These are phyloP conservation scores for Trypanosoma conorhini DNA, from an alignment of 208 protist species.

Conservation along the genomic window DNA sequence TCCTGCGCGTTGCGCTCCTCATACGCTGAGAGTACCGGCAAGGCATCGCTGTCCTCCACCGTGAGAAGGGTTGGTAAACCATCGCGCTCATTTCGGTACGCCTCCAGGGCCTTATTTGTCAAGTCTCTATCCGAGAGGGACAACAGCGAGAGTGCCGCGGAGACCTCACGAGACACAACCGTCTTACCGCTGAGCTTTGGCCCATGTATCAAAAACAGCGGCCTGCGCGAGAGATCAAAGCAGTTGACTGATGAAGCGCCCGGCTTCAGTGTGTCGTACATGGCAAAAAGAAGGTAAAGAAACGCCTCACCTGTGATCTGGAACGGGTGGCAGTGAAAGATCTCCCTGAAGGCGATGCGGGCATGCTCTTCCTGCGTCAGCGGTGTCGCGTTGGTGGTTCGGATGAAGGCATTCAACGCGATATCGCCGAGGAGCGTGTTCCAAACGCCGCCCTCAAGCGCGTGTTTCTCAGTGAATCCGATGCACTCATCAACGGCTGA, in stretches of 20 bases:
- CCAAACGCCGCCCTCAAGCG: constrained; percentile 28
- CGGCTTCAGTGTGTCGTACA: constrained; percentile 21
- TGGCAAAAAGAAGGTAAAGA: constrained; percentile 25
- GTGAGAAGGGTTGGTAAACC: constrained; percentile 17
- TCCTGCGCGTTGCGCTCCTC: constrained; percentile 19
- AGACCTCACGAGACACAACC: constrained; percentile 48
- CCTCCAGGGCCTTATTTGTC: constrained; percentile 19
- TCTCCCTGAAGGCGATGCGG: constrained; percentile 6
- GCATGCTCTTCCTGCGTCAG: not conserved
- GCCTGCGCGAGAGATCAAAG: constrained; percentile 53
- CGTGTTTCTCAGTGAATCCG: constrained; percentile 37
- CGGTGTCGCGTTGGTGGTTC: not conserved
- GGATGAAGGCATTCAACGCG: constrained; percentile 34
- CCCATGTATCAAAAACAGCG: constrained; percentile 70
- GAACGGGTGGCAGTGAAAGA: constrained; percentile 24
- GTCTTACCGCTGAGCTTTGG: constrained; percentile 84
- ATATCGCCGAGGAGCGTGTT: constrained; percentile 40
- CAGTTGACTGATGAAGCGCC: constrained; percentile 15
- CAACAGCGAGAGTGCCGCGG: constrained; percentile 40
- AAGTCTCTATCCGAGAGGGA: constrained; percentile 61
- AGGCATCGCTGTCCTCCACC: constrained; percentile 14
- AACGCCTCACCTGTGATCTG: constrained; percentile 37
- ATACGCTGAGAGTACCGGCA: constrained; percentile 17
- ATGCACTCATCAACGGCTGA: constrained; percentile 30
- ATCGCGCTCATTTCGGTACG: constrained; percentile 18